Evolutionary conservation across 768 basidiomycete species (phyloP).

Genomic region (Chalciporus piperatus): DNA sequence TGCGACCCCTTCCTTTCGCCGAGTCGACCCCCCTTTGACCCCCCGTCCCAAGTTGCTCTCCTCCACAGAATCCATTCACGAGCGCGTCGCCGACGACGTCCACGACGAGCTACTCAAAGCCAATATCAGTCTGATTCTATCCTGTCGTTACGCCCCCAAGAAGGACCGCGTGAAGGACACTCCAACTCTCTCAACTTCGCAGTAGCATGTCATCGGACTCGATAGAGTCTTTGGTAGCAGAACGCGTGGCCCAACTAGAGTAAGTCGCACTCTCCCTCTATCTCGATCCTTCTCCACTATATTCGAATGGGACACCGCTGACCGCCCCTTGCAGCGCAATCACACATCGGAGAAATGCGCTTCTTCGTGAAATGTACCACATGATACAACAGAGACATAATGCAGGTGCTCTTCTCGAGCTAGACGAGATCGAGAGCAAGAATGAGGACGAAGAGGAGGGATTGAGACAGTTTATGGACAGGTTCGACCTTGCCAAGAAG

Average conservation of each 20-base stretch:
- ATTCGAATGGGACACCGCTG: background rate
- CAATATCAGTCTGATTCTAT: background rate
- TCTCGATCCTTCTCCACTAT: background rate
- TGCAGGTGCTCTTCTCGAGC: conserved; percentile 38
- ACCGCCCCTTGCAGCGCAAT: conserved; percentile 47
- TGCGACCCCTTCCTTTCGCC: conserved; percentile 8
- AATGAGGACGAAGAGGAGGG: conserved; percentile 35
- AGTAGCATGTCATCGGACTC: conserved; percentile 24
- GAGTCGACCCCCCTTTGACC: conserved; percentile 11
- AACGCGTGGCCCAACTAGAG: conserved; percentile 35
- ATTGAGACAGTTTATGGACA: conserved; percentile 50
- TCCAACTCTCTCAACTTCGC: conserved; percentile 2
- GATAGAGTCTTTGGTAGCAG: conserved; percentile 36
- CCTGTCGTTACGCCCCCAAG: background rate
- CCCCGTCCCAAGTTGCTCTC: background rate
- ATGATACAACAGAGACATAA: conserved; percentile 57
- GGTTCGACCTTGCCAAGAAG: conserved; percentile 54
- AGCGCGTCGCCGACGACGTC: conserved; percentile 7
- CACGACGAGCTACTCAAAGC: background rate
- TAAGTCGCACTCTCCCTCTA: conserved; percentile 13
- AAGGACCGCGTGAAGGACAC: conserved; percentile 2
- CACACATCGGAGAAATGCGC: conserved; percentile 61
- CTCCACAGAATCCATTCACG: background rate
- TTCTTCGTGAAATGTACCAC: conserved; percentile 68
- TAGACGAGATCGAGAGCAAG: conserved; percentile 35